phyloP scores from a whole-genome alignment of 2,329 filamentous ascomycete species.

The Botryotinia narcissicola region DNA sequence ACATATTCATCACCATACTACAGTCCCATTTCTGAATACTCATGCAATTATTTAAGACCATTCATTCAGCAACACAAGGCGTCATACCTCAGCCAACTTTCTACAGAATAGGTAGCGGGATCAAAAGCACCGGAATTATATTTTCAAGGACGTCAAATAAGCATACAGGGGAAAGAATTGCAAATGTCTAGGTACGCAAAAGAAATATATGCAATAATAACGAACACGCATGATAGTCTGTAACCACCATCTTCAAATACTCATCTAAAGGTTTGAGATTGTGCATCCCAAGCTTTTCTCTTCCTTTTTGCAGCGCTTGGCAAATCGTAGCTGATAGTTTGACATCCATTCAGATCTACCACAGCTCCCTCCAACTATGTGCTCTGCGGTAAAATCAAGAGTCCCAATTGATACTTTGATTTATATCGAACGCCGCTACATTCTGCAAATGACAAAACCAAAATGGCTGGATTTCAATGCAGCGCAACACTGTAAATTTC shows the following conservation, averaged over 20 bases:
- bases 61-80: not conserved
- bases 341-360: not conserved
- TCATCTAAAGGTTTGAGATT: not conserved
- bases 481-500: not conserved
- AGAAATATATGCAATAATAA: not conserved
- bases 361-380: not conserved
- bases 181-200: not conserved
- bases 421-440: not conserved
- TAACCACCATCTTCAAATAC: not conserved
- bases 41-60: not conserved
- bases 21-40: not conserved
- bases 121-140: not conserved
- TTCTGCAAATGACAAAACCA: not conserved
- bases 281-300: not conserved
- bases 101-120: too few relatives aligned
- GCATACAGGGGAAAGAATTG: not conserved
- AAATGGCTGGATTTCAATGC: not conserved
- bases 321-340: not conserved
- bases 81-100: too few relatives aligned
- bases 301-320: not conserved
- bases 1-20: not conserved
- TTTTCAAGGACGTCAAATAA: not conserved
- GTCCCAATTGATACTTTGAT: not conserved
- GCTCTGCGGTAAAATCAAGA: not conserved
- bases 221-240: too few relatives aligned